These are phyloP conservation scores for Umbelopsis vinacea DNA, from an alignment of 192 early-diverging fungal genomes.

Conservation along the genomic window DNA sequence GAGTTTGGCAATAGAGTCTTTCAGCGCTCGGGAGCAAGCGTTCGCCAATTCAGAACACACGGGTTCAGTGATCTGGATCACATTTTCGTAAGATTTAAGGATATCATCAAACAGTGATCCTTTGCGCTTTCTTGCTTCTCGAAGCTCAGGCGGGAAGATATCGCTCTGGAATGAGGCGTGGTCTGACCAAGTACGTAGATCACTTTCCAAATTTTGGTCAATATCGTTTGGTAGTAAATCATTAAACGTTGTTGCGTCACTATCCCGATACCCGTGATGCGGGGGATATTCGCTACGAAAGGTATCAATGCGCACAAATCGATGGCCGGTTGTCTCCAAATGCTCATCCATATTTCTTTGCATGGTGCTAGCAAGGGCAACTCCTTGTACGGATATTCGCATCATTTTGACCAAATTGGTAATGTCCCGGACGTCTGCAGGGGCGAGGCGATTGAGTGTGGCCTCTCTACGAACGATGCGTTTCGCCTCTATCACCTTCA, in stretches of 20 bases:
- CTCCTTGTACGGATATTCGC: constrained; percentile 33
- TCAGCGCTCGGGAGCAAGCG: constrained; percentile 29
- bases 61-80: constrained; percentile 20
- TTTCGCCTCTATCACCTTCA: constrained; percentile 26
- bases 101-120: not conserved
- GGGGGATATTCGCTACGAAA: constrained; percentile 2
- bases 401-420: constrained; percentile 34
- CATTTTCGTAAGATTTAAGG: constrained; percentile 21
- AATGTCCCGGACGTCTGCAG: constrained; percentile 30
- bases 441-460: constrained; percentile 29
- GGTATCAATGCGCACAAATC: constrained; percentile 9
- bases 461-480: constrained; percentile 32
- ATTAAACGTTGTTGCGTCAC: not conserved
- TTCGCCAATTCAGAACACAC: constrained; percentile 23
- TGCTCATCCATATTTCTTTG: constrained; percentile 28
- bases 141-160: constrained; percentile 5
- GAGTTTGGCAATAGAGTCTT: constrained; percentile 27
- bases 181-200: not conserved
- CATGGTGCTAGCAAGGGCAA: constrained; percentile 32
- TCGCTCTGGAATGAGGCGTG: constrained; percentile 1
- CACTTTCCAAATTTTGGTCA: not conserved
- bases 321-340: not conserved
- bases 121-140: not conserved
- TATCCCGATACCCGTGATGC: not conserved
- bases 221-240: no score